Evolutionary conservation across 257 asterid genomes (phyloP).

Genomic region (Plectranthus barbatus): DNA sequence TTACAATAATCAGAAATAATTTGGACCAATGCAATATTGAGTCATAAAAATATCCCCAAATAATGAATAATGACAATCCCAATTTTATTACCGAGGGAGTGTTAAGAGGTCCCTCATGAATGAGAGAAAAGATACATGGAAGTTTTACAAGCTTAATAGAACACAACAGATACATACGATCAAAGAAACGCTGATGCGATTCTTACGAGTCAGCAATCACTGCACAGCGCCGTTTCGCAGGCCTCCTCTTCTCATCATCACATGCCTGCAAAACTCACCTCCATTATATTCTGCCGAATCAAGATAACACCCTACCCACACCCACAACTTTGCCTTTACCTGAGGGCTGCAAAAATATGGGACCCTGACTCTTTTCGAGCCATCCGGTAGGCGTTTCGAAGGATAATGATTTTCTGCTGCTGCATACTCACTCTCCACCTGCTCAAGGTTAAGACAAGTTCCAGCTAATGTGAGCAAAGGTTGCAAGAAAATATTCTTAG

Average conservation of each 20-base stretch:
- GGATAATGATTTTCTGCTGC: conserved; percentile 34
- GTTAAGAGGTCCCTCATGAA: neutral
- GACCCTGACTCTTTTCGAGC: conserved; percentile 77
- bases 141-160: conserved; percentile 5
- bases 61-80: too few relatives aligned
- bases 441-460: neutral
- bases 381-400: conserved; percentile 79
- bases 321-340: too few relatives aligned
- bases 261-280: conserved; percentile 25
- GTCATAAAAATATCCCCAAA: too few relatives aligned
- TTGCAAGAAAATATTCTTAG: neutral
- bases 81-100: neutral
- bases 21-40: too few relatives aligned
- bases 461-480: too few relatives aligned
- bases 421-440: conserved; percentile 41
- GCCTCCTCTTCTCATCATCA: conserved; percentile 45
- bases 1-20: too few relatives aligned
- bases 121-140: neutral
- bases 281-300: too few relatives aligned
- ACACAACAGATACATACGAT: neutral
- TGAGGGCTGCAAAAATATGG: conserved; percentile 53
- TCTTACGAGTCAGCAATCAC: conserved; percentile 32
- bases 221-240: conserved; percentile 41
- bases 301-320: too few relatives aligned
- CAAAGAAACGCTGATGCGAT: neutral